Conservation (phyloP, 345 rosid genomes). For the Zanthoxylum bungeanum region DNA sequence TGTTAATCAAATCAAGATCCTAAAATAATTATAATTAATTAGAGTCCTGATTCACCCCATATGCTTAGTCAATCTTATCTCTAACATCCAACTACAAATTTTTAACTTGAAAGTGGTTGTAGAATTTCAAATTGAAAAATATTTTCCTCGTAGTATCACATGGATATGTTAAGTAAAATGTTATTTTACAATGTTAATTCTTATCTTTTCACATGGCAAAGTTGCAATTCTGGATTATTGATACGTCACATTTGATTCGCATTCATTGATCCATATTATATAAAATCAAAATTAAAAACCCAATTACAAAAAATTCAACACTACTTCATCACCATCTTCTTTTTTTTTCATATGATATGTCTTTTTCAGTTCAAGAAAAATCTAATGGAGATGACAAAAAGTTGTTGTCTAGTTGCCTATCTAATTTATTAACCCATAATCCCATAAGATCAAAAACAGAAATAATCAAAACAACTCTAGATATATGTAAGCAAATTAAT, state of each 20-base stretch:
- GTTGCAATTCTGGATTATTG: conserved; percentile 1
- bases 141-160: neutral
- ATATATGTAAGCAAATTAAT: neutral
- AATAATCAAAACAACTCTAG: neutral
- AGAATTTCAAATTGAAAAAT: neutral
- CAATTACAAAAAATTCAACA: neutral
- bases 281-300: neutral
- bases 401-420: neutral
- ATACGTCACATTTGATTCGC: neutral
- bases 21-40: too few species aligned
- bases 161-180: neutral
- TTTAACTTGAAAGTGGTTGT: neutral
- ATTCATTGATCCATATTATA: neutral
- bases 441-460: neutral
- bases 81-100: neutral
- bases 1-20: neutral
- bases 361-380: neutral
- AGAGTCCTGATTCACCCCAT: neutral
- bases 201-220: neutral
- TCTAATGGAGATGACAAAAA: neutral
- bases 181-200: neutral
- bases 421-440: neutral
- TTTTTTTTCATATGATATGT: neutral
- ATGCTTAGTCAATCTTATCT: neutral
- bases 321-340: neutral